Percentiles rank a stretch among this genome's conserved stretches.
These are phyloP conservation scores for Anthracocystis setariae DNA, from an alignment of 1,284 basidiomycete species.

Conservation along the genomic window DNA sequence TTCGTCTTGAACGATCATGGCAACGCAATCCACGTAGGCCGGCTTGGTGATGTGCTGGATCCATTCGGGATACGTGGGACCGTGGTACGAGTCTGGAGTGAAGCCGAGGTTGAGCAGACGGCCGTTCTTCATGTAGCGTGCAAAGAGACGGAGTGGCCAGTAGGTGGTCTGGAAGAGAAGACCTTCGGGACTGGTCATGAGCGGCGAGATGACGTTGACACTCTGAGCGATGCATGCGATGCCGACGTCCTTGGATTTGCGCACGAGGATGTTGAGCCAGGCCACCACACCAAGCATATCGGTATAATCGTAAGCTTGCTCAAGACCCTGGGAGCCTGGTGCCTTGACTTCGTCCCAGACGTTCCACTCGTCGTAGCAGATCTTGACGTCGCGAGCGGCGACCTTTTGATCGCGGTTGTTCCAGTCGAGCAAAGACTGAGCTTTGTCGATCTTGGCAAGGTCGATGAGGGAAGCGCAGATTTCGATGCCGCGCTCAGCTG, in stretches of 20 bases:
- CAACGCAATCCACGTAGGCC: constrained; percentile 71
- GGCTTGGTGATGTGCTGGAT: constrained; percentile 68
- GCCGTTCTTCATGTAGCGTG: constrained; percentile 72
- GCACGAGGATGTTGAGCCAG: constrained; percentile 76
- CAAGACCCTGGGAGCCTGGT: constrained; percentile 71
- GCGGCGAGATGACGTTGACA: constrained; percentile 73
- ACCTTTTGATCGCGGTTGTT: constrained; percentile 40
- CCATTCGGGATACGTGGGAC: constrained; percentile 72
- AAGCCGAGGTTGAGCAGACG: constrained; percentile 70
- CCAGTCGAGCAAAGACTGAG: constrained; percentile 32
- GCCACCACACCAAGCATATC: constrained; percentile 74
- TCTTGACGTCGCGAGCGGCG: constrained; percentile 57
- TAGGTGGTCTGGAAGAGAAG: constrained; percentile 73
- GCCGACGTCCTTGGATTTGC: constrained; percentile 74
- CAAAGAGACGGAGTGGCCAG: constrained; percentile 73
- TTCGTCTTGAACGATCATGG: constrained; percentile 68
- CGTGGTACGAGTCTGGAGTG: constrained; percentile 69
- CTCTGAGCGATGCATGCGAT: constrained; percentile 77
- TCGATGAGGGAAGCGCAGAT: constrained; percentile 69
- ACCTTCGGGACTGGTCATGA: constrained; percentile 69
- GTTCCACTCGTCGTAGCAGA: constrained; percentile 75
- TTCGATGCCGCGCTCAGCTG: constrained; percentile 69
- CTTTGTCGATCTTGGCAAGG: constrained; percentile 61
- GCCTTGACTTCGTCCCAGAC: constrained; percentile 72
- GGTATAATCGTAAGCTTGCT: constrained; percentile 74